phyloP scores from a whole-genome alignment of 768 basidiomycete genomes.

The Lactarius indigo region DNA sequence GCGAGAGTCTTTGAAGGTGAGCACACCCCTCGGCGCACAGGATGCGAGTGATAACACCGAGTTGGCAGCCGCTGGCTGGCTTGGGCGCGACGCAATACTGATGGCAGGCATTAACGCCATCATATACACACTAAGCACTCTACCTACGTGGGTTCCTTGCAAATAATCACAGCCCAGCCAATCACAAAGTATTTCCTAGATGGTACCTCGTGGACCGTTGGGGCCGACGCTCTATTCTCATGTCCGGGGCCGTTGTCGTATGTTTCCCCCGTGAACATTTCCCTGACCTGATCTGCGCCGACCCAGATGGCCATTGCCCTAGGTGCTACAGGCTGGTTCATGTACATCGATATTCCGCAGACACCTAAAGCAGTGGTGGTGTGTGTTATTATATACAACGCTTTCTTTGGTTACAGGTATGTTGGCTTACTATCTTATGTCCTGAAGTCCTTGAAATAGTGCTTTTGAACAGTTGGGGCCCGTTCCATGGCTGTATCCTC shows the following conservation, averaged over 20 bases:
- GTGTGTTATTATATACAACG: constrained; percentile 91
- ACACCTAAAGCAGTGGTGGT: constrained; percentile 86
- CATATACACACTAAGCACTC: constrained; percentile 73
- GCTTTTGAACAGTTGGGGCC: constrained; percentile 61
- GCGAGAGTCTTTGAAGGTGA: constrained; percentile 89
- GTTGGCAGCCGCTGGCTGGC: constrained; percentile 83
- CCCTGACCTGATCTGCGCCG: neutral
- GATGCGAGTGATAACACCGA: constrained; percentile 15
- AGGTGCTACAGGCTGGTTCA: constrained; percentile 85
- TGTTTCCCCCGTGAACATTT: constrained; percentile 27
- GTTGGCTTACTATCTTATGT: constrained; percentile 8
- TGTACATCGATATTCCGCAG: constrained; percentile 81
- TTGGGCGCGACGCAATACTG: constrained; percentile 86
- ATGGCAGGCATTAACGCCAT: constrained; percentile 95
- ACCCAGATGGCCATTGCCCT: constrained; percentile 78
- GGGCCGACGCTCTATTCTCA: constrained; percentile 82
- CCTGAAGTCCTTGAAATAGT: neutral
- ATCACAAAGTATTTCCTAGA: constrained; percentile 37
- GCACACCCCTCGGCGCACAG: constrained; percentile 10
- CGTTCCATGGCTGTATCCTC: constrained; percentile 85
- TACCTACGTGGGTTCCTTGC: constrained; percentile 66
- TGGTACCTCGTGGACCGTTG: constrained; percentile 94
- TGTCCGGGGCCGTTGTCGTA: constrained; percentile 81
- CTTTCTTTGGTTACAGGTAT: constrained; percentile 85
- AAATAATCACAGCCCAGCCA: constrained; percentile 14